These are phyloP conservation scores for Sporothrix brasiliensis DNA, from an alignment of 2,329 filamentous ascomycete genomes.

Conservation along the genomic window DNA sequence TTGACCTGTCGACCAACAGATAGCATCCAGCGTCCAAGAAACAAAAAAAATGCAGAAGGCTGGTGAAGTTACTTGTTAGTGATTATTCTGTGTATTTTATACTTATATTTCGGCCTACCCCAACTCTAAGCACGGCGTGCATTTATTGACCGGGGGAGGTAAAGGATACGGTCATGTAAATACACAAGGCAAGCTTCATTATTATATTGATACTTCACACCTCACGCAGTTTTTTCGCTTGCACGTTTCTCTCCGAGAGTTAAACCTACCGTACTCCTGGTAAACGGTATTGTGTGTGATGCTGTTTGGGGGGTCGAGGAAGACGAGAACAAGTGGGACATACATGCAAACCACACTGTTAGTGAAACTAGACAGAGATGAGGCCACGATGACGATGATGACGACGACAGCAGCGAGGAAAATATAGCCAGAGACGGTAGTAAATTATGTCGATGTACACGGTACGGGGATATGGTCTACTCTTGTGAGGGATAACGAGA, in stretches of 20 bases:
- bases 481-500: not conserved
- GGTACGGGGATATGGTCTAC: conserved; percentile 15
- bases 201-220: not conserved
- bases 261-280: conserved; percentile 23
- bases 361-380: not conserved
- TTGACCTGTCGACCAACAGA: not conserved
- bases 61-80: not conserved
- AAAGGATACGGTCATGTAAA: not conserved
- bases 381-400: conserved; percentile 12
- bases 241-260: conserved; percentile 2
- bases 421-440: not conserved
- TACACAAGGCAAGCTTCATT: not conserved
- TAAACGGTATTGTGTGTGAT: conserved; percentile 7
- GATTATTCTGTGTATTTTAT: not conserved
- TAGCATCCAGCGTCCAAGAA: not conserved
- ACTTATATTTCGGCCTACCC: conserved; percentile 18
- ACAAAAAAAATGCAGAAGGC: no score
- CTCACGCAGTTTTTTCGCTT: not conserved
- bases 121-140: conserved; percentile 5
- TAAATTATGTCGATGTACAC: conserved; percentile 3
- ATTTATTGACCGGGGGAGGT: conserved; percentile 8
- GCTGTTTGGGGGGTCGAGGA: no score
- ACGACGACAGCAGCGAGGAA: not conserved
- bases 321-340: not conserved
- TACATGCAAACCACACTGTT: not conserved